A percentile compares a stretch with the other conserved stretches of the same genome.
These are phyloP conservation scores for Mucor lusitanicus DNA, from an alignment of 371 early-diverging fungal genomes.

Conservation along the genomic window DNA sequence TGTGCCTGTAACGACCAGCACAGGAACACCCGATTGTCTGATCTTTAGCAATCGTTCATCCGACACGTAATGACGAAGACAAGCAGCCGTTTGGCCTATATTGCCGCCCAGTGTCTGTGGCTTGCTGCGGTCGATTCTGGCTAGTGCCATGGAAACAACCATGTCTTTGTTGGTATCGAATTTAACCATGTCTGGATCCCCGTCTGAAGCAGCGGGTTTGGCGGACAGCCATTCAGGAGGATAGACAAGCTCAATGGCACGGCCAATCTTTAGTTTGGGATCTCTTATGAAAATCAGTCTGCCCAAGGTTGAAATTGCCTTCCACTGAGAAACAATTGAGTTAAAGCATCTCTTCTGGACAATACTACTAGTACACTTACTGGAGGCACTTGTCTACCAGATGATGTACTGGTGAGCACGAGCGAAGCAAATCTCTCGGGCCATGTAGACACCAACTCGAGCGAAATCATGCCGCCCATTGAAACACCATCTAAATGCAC, in stretches of 20 bases:
- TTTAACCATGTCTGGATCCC: conserved; percentile 3
- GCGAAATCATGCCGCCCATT: conserved; percentile 76
- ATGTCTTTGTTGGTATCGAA: conserved; percentile 29
- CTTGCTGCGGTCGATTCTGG: conserved; percentile 20
- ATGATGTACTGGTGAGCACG: conserved; percentile 29
- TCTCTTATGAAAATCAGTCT: conserved; percentile 16
- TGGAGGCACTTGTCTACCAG: conserved; percentile 30
- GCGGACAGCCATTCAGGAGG: conserved; percentile 24
- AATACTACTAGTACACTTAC: too few relatives aligned
- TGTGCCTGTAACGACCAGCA: conserved; percentile 31
- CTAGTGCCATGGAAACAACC: conserved; percentile 3
- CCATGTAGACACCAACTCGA: conserved; percentile 42
- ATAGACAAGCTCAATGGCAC: conserved; percentile 21
- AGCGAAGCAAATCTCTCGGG: conserved; percentile 31
- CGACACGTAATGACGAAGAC: conserved; percentile 28
- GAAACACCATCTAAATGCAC: conserved; percentile 67
- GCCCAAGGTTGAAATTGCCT: conserved; percentile 18
- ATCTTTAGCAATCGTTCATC: conserved; percentile 22
- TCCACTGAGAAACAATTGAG: conserved; percentile 9
- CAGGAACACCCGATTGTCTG: conserved; percentile 11
- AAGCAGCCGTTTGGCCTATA: conserved; percentile 26
- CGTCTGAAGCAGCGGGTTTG: conserved; percentile 9
- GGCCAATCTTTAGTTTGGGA: conserved; percentile 10
- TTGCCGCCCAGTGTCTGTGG: conserved; percentile 27
- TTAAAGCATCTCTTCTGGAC: too few relatives aligned